Base-by-base conservation (phyloP, 176 grass and related monocot species). In the Typha latifolia region DNA sequence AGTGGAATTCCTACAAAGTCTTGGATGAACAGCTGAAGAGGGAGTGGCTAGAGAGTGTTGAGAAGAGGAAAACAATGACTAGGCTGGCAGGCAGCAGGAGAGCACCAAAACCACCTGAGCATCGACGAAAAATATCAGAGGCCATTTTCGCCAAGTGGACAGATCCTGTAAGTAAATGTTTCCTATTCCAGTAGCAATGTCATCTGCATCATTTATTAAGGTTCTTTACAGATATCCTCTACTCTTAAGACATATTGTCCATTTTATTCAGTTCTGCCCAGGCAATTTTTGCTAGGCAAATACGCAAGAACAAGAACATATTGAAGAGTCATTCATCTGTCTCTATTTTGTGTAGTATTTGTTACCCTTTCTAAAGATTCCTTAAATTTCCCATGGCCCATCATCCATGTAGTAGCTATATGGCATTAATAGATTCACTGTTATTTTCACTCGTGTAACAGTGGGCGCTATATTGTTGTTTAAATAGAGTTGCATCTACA, bases 91-190 rank as follows among this genome's bases (percentile, higher is more conserved):
- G 69, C 68, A 80, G 79, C 63, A 86, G 56, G 68, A 72, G 88
- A 63, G 82, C 85, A 59, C 88, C 88, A 82, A 89, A 91, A 74
- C 82, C 85, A 55, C 82, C 50, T 64, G 93, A 89, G 67, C 93
- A 92, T 66, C 82, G 82, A 48, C 91, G 62, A 53, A 97, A 89
- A 87, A 92, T 97, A 78, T 82, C 93, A 34, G 88, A 92, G 75
- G 71, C 93, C 49, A 89, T 97, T 73, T 73, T 72, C 20, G 85
- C 88, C 1, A 97, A 97, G 63, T 97, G 93, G 93, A 64, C 87
- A 73, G 83, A 97, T 89, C 66, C 69, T 70, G 88, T 97, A 83
- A 86, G 75, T 56, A 31, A 24, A 62, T 64, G 22, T 0, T 32
- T 59, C 66, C 67, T 43, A 43, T 43, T 43, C 2, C 37, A 43